Evolutionary conservation across 2,329 filamentous ascomycete genomes (phyloP), one percentile per base, ranked within the genome.

Genomic region (Ophiostoma sp.): DNA sequence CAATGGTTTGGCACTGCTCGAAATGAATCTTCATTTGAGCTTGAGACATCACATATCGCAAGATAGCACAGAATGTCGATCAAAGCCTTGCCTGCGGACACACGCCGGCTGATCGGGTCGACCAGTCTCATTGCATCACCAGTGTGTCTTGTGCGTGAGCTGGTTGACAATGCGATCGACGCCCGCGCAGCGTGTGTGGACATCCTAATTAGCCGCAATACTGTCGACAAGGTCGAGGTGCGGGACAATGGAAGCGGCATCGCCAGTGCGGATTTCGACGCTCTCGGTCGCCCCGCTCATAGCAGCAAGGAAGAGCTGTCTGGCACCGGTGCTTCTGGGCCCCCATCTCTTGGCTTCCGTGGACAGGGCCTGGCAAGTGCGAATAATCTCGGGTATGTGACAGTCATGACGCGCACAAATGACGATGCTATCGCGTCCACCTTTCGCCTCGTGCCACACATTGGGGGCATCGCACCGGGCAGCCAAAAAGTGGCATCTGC

Each of bases 91-190:
- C 79, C 86, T 1, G 75, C 80, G 52, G 78, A 81, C 3, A 83
- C 85, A 17, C 80, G 84, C 31, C 83, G 84, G 66, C 83, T 86
- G 13, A 81, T 94, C 7, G 85, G 87, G 48, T 87, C 90, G 8
- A 82, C 86, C 2, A 82, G 88, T 74, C 82, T 84, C 65, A 83
- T 93, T 67, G 81, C 84, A 5, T 85, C 86, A 8, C 84, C 90
- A 0, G 79, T 82, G 15, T 84, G 85, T 13, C 79, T 92, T 2
- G 85, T 93, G 74, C 94, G 94, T 76, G 91, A 94, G 78, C 86
- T 94, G 4, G 78, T 94, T 41, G 91, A 94, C 74, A 94, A 94
- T 77, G 84, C 90, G 62, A 83, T 94, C 27, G 91, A 94, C 77
- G 89, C 90, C 8, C 81, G 84, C 68, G 90, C 91, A 15, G 89